These are phyloP conservation scores for Vicia villosa DNA, from an alignment of 306 rosid species.

Conservation along the genomic window DNA sequence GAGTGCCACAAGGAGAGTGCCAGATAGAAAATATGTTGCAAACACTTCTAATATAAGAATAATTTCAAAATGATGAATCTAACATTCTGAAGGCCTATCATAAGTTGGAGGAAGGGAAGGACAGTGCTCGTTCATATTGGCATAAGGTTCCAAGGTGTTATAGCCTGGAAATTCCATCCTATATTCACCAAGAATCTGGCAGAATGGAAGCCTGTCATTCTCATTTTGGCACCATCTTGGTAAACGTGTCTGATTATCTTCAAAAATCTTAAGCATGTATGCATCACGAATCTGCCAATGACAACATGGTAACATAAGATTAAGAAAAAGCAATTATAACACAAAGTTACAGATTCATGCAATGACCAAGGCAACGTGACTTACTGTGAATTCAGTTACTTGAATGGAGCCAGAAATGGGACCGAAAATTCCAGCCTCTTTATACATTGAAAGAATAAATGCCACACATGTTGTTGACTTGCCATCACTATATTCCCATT, in stretches of 20 bases:
- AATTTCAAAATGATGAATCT: constrained; percentile 1
- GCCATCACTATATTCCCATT: constrained; percentile 95
- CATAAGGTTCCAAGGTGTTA: constrained; percentile 76
- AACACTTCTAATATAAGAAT: constrained; percentile 1
- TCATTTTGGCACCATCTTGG: constrained; percentile 86
- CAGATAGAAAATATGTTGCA: not conserved
- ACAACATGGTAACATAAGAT: constrained; percentile 9
- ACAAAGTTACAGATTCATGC: not conserved
- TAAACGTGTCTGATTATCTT: constrained; percentile 75
- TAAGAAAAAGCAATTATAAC: not conserved
- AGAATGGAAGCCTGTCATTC: constrained; percentile 67
- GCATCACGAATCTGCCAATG: constrained; percentile 86
- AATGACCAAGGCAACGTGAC: constrained; percentile 25
- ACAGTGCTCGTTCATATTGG: constrained; percentile 92
- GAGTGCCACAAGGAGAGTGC: not conserved
- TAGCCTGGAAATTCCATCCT: constrained; percentile 90
- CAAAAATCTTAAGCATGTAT: constrained; percentile 80
- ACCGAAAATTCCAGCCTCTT: constrained; percentile 86
- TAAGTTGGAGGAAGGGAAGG: constrained; percentile 88
- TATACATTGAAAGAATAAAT: constrained; percentile 91
- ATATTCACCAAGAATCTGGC: constrained; percentile 97
- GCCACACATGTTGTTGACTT: constrained; percentile 94
- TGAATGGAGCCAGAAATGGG: constrained; percentile 74
- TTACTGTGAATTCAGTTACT: constrained; percentile 96
- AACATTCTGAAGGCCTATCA: constrained; percentile 67